Evolutionary conservation across 2,329 filamentous ascomycete genomes (phyloP), one percentile per base, ranked within the genome.

Genomic region (Teratosphaeriaceae sp.): DNA sequence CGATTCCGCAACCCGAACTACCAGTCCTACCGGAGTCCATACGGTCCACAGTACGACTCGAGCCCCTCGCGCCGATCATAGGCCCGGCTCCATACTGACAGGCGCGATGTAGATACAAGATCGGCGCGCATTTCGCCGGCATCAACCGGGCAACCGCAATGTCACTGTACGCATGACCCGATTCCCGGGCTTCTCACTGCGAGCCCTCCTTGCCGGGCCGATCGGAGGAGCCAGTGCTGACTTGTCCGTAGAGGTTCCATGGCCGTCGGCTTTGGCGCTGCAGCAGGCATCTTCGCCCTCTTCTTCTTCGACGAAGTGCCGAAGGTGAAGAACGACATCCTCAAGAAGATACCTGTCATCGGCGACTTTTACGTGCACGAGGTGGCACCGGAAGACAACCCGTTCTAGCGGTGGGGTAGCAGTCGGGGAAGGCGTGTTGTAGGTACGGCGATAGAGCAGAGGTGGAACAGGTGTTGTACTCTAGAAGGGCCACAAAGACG

Each of bases 221-320:
- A n/a, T n/a, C n/a, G n/a, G n/a, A n/a, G n/a, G n/a, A n/a, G n/a
- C n/a, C 18, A 18, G 5, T 34, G 18, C 31, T 34, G 31, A 34
- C 31, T 6, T 13, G 41, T 16, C 5, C 16, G 22, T 21, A 58
- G 55, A 31, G 71, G 64, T 44, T 51, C 58, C 42, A 69, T 78
- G 38, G 73, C 70, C 34, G 72, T 65, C 42, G 69, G 68, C 36
- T 80, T 81, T 64, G 79, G 76, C 51, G 74, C 71, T 49, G 69
- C 72, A 36, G 70, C 74, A 31, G 78, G 75, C 50, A 66, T 77
- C 59, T 76, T 78, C 63, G 76, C 74, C 27, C 60, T 82, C 54
- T 81, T 78, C 69, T 79, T 82, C 71, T 76, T 82, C 66, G 74
- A 76, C 55, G 78, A 80, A 55, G 71, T 82, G 20, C 79, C 79